phyloP scores from a whole-genome alignment of 2,329 filamentous ascomycete genomes.

The Raffaelea deltoideospora region DNA sequence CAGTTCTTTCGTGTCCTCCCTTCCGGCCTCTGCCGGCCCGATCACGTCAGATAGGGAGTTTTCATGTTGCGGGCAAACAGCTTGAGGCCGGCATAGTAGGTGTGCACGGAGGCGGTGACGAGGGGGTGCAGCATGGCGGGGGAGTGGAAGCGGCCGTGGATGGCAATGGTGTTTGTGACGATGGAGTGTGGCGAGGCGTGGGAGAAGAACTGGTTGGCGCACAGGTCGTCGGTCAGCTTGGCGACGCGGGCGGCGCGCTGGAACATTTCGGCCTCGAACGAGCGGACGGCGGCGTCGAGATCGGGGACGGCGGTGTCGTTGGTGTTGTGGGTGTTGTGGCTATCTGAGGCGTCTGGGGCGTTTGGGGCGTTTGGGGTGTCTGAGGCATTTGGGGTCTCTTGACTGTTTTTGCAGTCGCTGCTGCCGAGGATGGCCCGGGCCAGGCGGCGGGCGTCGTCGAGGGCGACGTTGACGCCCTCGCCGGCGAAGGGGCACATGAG shows the following conservation, averaged over 20 bases:
- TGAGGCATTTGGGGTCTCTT: no score
- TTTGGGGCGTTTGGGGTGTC: no score
- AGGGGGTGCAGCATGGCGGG: background rate
- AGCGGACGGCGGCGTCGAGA: constrained; percentile 17
- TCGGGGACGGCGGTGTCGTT: no score
- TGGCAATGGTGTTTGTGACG: constrained; percentile 21
- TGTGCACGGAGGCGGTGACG: background rate
- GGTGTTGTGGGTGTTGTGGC: background rate
- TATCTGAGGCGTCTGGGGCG: no score
- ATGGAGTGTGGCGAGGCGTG: constrained; percentile 25
- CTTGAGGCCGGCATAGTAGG: background rate
- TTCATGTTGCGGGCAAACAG: no score
- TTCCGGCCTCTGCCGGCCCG: no score
- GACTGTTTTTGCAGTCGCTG: background rate
- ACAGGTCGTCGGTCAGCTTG: constrained; percentile 16
- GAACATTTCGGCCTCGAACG: constrained; percentile 25
- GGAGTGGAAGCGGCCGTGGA: constrained; percentile 12
- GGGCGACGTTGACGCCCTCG: constrained; percentile 42
- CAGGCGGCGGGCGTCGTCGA: constrained; percentile 37
- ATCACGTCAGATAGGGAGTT: no score
- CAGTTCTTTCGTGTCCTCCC: no score
- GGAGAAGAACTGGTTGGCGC: constrained; percentile 31
- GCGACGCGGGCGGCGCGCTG: constrained; percentile 16
- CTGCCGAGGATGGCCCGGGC: constrained; percentile 24
- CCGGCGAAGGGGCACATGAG: constrained; percentile 43